phyloP scores from a whole-genome alignment of 2,329 filamentous ascomycete species.

The Celoporthe dispersa region DNA sequence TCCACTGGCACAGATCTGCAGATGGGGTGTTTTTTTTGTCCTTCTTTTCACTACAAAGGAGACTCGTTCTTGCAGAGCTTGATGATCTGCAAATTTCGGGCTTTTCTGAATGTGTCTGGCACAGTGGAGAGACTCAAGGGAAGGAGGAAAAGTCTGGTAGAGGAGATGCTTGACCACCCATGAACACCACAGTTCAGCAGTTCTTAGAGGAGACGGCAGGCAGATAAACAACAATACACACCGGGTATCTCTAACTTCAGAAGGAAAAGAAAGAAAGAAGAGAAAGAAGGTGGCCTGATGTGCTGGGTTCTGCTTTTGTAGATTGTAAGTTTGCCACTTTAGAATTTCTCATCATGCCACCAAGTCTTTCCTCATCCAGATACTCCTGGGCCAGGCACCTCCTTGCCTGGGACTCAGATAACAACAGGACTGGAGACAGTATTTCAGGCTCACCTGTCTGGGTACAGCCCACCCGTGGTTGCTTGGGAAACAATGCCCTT shows the following conservation, averaged over 20 bases:
- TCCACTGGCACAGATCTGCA: not conserved
- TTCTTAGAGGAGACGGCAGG: slow-evolving; percentile 17
- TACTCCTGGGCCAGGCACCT: not conserved
- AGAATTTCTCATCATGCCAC: not conserved
- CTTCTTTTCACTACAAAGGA: not conserved
- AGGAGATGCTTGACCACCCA: slow-evolving; percentile 16
- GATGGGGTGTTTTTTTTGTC: not conserved
- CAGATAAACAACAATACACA: slow-evolving; percentile 8
- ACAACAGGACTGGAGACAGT: not conserved
- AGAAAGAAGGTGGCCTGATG: not conserved
- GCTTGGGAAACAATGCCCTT: not conserved
- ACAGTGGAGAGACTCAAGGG: not conserved
- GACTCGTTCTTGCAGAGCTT: slow-evolving; percentile 1
- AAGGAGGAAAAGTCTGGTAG: slow-evolving; percentile 15
- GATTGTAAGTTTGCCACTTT: not conserved
- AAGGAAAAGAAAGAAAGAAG: too few species aligned
- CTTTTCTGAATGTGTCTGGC: not conserved
- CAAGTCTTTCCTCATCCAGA: not conserved
- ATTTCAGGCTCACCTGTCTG: not conserved
- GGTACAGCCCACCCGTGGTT: too few species aligned
- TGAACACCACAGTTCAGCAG: slow-evolving; percentile 12
- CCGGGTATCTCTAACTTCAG: not conserved
- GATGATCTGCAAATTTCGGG: not conserved
- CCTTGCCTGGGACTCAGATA: not conserved
- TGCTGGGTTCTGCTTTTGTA: not conserved